phyloP scores from a whole-genome alignment of 2,329 filamentous ascomycete species.

The Colletotrichum tabaci region DNA sequence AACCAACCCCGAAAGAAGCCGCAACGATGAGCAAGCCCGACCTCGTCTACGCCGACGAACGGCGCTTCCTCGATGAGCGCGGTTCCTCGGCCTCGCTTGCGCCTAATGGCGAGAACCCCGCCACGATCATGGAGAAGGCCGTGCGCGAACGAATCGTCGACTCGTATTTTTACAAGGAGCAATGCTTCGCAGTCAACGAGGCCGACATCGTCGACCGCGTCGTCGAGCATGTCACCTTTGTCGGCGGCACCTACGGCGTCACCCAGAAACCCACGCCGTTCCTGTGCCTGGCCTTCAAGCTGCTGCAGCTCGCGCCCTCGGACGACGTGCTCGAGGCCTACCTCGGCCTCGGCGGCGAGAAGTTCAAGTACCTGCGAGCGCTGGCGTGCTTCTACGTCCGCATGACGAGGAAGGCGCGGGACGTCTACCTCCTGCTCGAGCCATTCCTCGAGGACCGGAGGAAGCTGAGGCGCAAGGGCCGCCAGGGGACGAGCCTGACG shows the following conservation, averaged over 20 bases:
- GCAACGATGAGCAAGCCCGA: slow-evolving; percentile 57
- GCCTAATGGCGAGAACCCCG: slow-evolving; percentile 90
- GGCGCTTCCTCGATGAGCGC: slow-evolving; percentile 89
- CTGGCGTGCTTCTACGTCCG: slow-evolving; percentile 95
- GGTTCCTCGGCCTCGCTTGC: slow-evolving; percentile 83
- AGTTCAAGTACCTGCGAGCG: slow-evolving; percentile 90
- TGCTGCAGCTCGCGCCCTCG: slow-evolving; percentile 88
- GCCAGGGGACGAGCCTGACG: slow-evolving; percentile 82
- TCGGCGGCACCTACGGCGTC: slow-evolving; percentile 90
- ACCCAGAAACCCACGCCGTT: slow-evolving; percentile 93
- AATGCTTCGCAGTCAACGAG: slow-evolving; percentile 95
- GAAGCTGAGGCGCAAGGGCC: slow-evolving; percentile 84
- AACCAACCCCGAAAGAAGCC: slow-evolving; percentile 24
- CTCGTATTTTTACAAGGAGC: slow-evolving; percentile 98
- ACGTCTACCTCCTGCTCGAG: slow-evolving; percentile 86
- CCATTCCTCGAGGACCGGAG: slow-evolving; percentile 85
- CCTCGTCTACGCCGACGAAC: slow-evolving; percentile 83
- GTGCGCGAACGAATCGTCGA: slow-evolving; percentile 96
- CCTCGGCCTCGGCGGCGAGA: slow-evolving; percentile 79
- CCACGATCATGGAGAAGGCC: slow-evolving; percentile 95
- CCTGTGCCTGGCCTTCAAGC: slow-evolving; percentile 93
- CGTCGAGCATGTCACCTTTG: slow-evolving; percentile 82
- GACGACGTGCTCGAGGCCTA: slow-evolving; percentile 87
- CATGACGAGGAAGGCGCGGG: slow-evolving; percentile 84
- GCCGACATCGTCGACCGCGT: slow-evolving; percentile 89